Percentiles rank a stretch among this genome's conserved stretches.
Evolutionary conservation across 2,329 filamentous ascomycete species (phyloP).

Genomic region (Alternaria sp.): DNA sequence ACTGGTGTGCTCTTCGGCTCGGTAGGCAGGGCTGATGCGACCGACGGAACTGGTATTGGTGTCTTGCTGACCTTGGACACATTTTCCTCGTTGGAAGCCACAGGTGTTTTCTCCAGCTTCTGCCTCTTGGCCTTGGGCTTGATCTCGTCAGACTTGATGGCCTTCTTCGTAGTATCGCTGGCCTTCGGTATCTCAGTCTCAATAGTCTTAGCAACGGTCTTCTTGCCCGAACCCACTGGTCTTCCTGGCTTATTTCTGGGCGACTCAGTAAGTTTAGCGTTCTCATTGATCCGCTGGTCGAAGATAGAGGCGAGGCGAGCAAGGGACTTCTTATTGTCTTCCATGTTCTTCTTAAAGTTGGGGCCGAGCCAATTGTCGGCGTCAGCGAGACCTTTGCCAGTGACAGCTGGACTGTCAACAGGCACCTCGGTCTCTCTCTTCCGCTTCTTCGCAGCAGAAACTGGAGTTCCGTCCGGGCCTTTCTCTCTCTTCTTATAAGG

Average conservation of each 20-base stretch:
- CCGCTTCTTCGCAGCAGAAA: slow-evolving; percentile 26
- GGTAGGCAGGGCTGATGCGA: neutral
- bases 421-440: slow-evolving; percentile 23
- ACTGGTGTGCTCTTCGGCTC: slow-evolving; percentile 16
- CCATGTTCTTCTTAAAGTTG: slow-evolving; percentile 18
- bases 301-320: slow-evolving; percentile 20
- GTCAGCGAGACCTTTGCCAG: neutral
- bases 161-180: neutral
- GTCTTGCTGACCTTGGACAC: neutral
- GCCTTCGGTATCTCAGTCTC: neutral
- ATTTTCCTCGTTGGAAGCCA: neutral
- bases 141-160: neutral
- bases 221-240: neutral
- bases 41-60: neutral
- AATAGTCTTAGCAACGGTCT: neutral
- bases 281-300: neutral
- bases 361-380: slow-evolving; percentile 5
- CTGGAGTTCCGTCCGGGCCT: neutral
- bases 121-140: slow-evolving; percentile 8
- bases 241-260: slow-evolving; percentile 11
- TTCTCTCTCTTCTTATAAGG: slow-evolving; percentile 19
- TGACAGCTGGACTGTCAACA: neutral
- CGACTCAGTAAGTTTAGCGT: neutral
- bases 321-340: slow-evolving; percentile 12
- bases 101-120: neutral